Percentiles rank a stretch among this genome's conserved stretches.
Conservation (phyloP, 768 basidiomycete genomes). For the Boletus rubroflammeus region DNA sequence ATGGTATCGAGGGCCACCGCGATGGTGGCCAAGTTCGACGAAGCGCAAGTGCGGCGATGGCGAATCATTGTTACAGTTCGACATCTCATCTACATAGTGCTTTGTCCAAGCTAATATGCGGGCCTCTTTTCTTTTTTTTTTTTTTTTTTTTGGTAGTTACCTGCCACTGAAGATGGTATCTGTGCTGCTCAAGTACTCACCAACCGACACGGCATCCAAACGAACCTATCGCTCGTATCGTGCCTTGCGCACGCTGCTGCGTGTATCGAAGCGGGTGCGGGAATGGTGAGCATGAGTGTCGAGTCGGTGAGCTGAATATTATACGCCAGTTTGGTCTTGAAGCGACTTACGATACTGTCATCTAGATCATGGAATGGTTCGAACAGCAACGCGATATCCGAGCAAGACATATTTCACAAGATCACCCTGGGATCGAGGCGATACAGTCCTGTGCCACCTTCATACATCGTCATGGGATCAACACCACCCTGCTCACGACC, state of each 20-base stretch:
- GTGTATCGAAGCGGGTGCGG: constrained; percentile 51
- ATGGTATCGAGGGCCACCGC: constrained; percentile 44
- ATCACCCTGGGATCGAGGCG: constrained; percentile 44
- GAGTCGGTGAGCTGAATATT: constrained; percentile 39
- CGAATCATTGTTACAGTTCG: constrained; percentile 49
- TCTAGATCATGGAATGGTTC: constrained; percentile 41
- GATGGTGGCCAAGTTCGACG: constrained; percentile 40
- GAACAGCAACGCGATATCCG: constrained; percentile 30
- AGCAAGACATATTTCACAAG: background rate
- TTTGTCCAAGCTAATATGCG: background rate
- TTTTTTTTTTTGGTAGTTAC: constrained; percentile 41
- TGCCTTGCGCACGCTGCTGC: constrained; percentile 51
- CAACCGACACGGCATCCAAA: constrained; percentile 38
- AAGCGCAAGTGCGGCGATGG: constrained; percentile 36
- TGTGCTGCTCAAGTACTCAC: constrained; percentile 42
- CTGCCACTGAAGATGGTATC: constrained; percentile 55
- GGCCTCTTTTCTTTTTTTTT: too few relatives aligned
- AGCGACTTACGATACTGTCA: background rate
- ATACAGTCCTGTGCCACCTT: constrained; percentile 46
- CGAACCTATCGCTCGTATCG: constrained; percentile 52
- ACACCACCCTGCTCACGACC: constrained; percentile 40
- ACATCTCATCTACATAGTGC: background rate
- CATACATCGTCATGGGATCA: constrained; percentile 38
- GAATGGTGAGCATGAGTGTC: constrained; percentile 48
- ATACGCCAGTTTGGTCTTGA: background rate